Percentiles rank a stretch among this genome's conserved stretches.
phyloP scores from a whole-genome alignment of 495 filamentous ascomycete genomes.

The Hyaloscypha hepaticicola region DNA sequence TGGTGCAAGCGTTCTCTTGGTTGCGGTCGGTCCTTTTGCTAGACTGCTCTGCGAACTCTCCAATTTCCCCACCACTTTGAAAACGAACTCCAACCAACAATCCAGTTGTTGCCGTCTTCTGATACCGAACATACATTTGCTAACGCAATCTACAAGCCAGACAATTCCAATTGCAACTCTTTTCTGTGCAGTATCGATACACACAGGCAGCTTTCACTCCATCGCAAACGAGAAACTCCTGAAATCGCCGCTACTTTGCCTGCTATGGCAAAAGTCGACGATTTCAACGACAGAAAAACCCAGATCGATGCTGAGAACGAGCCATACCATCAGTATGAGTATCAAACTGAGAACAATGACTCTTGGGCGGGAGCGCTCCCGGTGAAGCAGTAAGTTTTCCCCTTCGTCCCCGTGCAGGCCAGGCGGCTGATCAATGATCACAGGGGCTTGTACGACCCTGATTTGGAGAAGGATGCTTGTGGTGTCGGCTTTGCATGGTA shows the following conservation, averaged over 20 bases:
- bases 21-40: neutral
- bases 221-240: neutral
- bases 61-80: neutral
- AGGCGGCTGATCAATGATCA: conserved; percentile 2
- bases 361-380: conserved; percentile 97
- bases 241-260: conserved; percentile 39
- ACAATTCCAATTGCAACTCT: neutral
- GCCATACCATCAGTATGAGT: conserved; percentile 66
- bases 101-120: neutral
- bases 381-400: conserved; percentile 73
- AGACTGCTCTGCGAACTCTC: neutral
- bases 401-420: neutral
- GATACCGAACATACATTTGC: neutral
- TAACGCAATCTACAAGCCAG: neutral
- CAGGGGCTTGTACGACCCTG: conserved; percentile 90
- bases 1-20: neutral
- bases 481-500: conserved; percentile 99
- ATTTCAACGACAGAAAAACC: conserved; percentile 57
- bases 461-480: conserved; percentile 97
- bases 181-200: conserved; percentile 2
- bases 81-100: neutral
- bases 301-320: conserved; percentile 52
- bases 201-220: neutral
- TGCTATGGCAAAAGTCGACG: conserved; percentile 57
- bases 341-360: conserved; percentile 81